phyloP scores from a whole-genome alignment of 768 basidiomycete genomes.

The Lactarius akahatsu region DNA sequence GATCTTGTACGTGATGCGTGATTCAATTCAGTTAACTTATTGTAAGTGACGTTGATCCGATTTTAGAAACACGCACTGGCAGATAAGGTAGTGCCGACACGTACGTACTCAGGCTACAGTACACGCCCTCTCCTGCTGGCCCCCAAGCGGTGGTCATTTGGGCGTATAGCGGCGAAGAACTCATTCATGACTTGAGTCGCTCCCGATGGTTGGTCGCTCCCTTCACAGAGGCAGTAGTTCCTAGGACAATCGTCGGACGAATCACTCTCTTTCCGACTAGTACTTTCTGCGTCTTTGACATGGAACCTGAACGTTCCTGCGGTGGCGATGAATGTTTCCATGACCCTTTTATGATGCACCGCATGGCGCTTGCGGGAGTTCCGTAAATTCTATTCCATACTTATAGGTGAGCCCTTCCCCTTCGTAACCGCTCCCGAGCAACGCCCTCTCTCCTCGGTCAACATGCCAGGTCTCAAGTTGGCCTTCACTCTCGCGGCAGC shows the following conservation, averaged over 20 bases:
- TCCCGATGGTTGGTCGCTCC: background rate
- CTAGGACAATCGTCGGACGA: background rate
- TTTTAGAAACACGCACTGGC: background rate
- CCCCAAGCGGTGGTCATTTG: background rate
- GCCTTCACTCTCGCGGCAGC: background rate
- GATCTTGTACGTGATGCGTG: too few relatives aligned
- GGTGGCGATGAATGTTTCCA: background rate
- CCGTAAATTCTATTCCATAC: background rate
- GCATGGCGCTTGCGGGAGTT: background rate
- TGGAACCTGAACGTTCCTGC: background rate
- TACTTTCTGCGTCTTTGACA: background rate
- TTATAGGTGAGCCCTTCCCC: background rate
- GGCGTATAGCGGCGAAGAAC: background rate
- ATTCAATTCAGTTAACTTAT: too few relatives aligned
- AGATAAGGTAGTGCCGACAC: too few relatives aligned
- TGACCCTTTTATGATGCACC: background rate
- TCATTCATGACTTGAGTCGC: background rate
- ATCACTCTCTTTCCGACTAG: background rate
- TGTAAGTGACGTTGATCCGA: background rate
- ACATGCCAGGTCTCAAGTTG: background rate
- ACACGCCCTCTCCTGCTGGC: background rate
- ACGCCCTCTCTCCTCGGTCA: background rate
- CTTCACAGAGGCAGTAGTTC: background rate
- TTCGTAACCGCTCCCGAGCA: background rate
- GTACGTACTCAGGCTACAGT: too few relatives aligned